Base-by-base conservation (phyloP, 2,329 filamentous ascomycete species). In the Botrytis fragariae region DNA sequence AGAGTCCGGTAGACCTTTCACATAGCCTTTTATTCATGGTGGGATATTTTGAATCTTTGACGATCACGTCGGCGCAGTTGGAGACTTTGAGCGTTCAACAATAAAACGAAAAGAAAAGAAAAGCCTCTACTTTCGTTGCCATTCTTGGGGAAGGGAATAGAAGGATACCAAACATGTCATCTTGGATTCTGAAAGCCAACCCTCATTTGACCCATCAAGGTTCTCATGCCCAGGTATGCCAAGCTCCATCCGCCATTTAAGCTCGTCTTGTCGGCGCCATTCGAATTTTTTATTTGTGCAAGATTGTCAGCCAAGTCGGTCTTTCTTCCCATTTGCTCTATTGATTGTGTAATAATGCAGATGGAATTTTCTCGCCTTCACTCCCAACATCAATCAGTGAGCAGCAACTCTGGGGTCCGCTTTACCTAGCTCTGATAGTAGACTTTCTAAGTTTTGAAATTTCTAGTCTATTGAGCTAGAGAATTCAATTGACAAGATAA, bases 201-300 rank as follows among this genome's bases (percentile, higher is more conserved):
- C 22, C 59, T 25, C 35, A n/a, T 61, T 39, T 35, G 6, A 61
- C 22, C 60, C 60, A 62, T 62, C 60, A 39, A 39, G 60, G 60
- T 62, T 62, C 60, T 39, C 60, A 39, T 62, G 60, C 60, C 60
- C 35, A 62, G 60, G 35, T 39, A 62, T 62, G 60, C 60, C 60
- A 62, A 62, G 60, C 25, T n/a, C 22, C 3, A n/a, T 39, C 60
- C n/a, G 14, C 60, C 60, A 62, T 62, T 22, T 18, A 62, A 39
- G 60, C 60, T n/a, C 60, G n/a, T 39, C 59, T n/a, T n/a, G 59
- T 61, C 59, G 22, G 37, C 35, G 37, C 35, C 35, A 61, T 61
- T 61, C 35, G 35, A n/a, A 39, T 39, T 62, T 22, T 39, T 25
- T 9, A n/a, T n/a, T 18, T 39, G 22, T 39, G 25, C 12, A 18